Evolutionary conservation across 1,284 basidiomycete genomes (phyloP).

Genomic region (Amylostereum chailletii): DNA sequence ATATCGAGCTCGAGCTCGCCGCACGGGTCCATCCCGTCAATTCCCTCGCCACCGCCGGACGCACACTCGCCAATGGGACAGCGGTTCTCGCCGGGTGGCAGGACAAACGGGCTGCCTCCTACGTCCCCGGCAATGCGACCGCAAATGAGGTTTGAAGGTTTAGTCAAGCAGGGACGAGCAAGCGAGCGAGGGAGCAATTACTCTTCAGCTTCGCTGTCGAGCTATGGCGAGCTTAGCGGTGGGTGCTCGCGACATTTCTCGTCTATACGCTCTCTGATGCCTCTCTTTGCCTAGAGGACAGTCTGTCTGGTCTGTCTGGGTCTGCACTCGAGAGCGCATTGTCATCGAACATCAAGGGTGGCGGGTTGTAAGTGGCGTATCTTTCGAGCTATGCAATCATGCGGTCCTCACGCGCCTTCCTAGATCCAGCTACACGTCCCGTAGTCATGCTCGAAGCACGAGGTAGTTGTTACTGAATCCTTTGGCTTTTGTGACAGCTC

Average conservation of each 20-base stretch:
- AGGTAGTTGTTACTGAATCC: too few species aligned
- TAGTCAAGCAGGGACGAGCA: constrained; percentile 18
- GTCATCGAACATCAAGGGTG: constrained; percentile 51
- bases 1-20: constrained; percentile 64
- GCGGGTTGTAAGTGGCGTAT: constrained; percentile 37
- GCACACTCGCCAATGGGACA: constrained; percentile 42
- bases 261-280: constrained; percentile 2
- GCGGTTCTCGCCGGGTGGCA: constrained; percentile 38
- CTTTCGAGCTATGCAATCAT: background rate
- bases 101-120: constrained; percentile 53
- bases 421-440: too few species aligned
- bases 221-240: constrained; percentile 80
- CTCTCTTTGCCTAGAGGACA: constrained; percentile 38
- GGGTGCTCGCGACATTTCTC: constrained; percentile 15
- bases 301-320: constrained; percentile 39
- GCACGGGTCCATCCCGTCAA: constrained; percentile 68
- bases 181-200: constrained; percentile 58
- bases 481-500: too few species aligned
- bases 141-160: constrained; percentile 24
- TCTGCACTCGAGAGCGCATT: constrained; percentile 71
- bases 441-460: too few species aligned
- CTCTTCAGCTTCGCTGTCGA: constrained; percentile 46
- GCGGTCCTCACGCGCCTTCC: too few species aligned
- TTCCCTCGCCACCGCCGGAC: constrained; percentile 57
- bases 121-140: constrained; percentile 43